Conservation (phyloP, 2,329 filamentous ascomycete genomes). For the Botrytis fabae region DNA sequence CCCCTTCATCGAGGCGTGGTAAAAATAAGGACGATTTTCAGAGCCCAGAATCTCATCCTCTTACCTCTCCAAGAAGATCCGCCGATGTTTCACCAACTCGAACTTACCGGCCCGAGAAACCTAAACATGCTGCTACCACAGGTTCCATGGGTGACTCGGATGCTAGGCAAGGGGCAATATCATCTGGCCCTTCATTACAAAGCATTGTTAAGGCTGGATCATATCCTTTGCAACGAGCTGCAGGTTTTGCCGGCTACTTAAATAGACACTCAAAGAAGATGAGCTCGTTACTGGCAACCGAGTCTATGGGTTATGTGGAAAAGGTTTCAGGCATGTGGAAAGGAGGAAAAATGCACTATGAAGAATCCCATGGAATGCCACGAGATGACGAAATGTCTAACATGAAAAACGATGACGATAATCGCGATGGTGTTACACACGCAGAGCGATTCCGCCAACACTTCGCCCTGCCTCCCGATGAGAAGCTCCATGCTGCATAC, state of each 20-base stretch:
- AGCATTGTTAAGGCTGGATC: slow-evolving; percentile 62
- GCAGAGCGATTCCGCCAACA: slow-evolving; percentile 85
- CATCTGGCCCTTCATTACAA: slow-evolving; percentile 55
- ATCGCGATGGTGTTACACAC: slow-evolving; percentile 63
- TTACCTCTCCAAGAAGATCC: slow-evolving; percentile 31
- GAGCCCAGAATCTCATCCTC: slow-evolving; percentile 24
- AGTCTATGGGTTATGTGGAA: slow-evolving; percentile 94
- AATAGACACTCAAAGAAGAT: slow-evolving; percentile 77
- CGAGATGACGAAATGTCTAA: slow-evolving; percentile 56
- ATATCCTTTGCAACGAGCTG: slow-evolving; percentile 81
- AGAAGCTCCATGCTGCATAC: slow-evolving; percentile 84
- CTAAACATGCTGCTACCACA: slow-evolving; percentile 32
- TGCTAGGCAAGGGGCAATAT: slow-evolving; percentile 37
- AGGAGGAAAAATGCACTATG: slow-evolving; percentile 86
- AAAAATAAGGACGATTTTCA: slow-evolving; percentile 26
- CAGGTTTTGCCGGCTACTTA: slow-evolving; percentile 79
- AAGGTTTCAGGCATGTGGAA: slow-evolving; percentile 98
- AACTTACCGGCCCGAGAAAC: slow-evolving; percentile 23
- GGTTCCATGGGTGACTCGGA: slow-evolving; percentile 33
- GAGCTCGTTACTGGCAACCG: slow-evolving; percentile 78
- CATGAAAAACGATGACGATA: slow-evolving; percentile 48
- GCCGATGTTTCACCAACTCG: slow-evolving; percentile 23
- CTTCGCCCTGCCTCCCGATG: slow-evolving; percentile 82
- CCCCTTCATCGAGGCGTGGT: slow-evolving; percentile 38
- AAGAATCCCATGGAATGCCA: slow-evolving; percentile 55